Evolutionary conservation across 768 basidiomycete genomes (phyloP).

Genomic region (Leucogyrophana mollusca): DNA sequence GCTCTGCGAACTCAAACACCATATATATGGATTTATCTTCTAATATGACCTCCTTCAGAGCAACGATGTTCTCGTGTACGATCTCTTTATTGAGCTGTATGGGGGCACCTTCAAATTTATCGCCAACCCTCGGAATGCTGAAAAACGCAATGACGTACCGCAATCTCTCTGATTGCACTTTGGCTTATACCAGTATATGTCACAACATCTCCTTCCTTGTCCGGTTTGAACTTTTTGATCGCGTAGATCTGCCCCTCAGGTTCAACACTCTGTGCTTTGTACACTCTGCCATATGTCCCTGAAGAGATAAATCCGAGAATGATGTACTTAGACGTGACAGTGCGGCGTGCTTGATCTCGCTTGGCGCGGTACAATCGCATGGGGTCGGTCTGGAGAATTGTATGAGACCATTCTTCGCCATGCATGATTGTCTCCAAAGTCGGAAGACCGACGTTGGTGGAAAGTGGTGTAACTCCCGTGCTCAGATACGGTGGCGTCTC

Average conservation of each 20-base stretch:
- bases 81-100: constrained; percentile 84
- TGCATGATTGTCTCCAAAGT: too few species aligned
- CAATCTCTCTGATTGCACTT: constrained; percentile 95
- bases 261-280: constrained; percentile 86
- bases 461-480: too few species aligned
- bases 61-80: constrained; percentile 86
- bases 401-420: constrained; percentile 37
- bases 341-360: constrained; percentile 64
- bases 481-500: too few species aligned
- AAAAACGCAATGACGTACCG: constrained; percentile 49
- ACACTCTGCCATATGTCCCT: constrained; percentile 97
- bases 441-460: too few species aligned
- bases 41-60: constrained; percentile 90
- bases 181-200: constrained; percentile 98
- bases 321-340: constrained; percentile 79
- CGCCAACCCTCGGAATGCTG: not conserved
- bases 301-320: constrained; percentile 98
- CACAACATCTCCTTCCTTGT: constrained; percentile 95
- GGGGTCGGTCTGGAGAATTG: constrained; percentile 53
- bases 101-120: not conserved
- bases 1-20: constrained; percentile 99
- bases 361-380: constrained; percentile 86
- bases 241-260: constrained; percentile 76
- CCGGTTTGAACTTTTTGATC: constrained; percentile 99
- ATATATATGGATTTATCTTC: constrained; percentile 99